phyloP scores from a whole-genome alignment of 1,284 basidiomycete genomes.

The Bjerkandera adusta region DNA sequence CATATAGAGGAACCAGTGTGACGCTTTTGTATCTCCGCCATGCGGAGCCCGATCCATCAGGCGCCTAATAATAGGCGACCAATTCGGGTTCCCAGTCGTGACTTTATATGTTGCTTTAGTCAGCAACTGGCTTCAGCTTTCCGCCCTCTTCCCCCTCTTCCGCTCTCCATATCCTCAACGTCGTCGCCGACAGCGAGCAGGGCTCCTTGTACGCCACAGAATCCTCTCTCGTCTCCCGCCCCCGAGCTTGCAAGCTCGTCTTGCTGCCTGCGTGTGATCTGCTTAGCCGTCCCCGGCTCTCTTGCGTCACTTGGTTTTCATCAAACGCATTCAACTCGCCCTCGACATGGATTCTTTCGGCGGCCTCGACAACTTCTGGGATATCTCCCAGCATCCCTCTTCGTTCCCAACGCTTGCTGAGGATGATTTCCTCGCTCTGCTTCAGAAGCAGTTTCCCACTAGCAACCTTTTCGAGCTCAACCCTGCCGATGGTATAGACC shows the following conservation, averaged over 20 bases:
- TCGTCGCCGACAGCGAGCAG: conserved; percentile 5
- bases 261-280: background rate
- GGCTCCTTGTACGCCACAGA: background rate
- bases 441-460: conserved; percentile 67
- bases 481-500: conserved; percentile 47
- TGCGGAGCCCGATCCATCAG: background rate
- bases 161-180: conserved; percentile 1
- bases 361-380: conserved; percentile 55
- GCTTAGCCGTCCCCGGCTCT: background rate
- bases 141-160: conserved; percentile 6
- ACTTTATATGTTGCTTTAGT: conserved; percentile 9
- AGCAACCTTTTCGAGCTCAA: conserved; percentile 25
- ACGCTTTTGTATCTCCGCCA: conserved; percentile 2
- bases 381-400: conserved; percentile 56
- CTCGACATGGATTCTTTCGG: conserved; percentile 34
- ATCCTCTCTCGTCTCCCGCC: background rate
- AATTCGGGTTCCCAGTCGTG: conserved; percentile 2
- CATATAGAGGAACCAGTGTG: background rate
- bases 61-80: too few relatives aligned
- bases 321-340: conserved; percentile 9
- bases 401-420: conserved; percentile 65
- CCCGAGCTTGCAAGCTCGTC: background rate
- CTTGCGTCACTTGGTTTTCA: conserved; percentile 15
- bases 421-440: conserved; percentile 73
- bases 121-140: conserved; percentile 7